These are phyloP conservation scores for Sclerotinia glacialis DNA, from an alignment of 2,329 filamentous ascomycete species.

Conservation along the genomic window DNA sequence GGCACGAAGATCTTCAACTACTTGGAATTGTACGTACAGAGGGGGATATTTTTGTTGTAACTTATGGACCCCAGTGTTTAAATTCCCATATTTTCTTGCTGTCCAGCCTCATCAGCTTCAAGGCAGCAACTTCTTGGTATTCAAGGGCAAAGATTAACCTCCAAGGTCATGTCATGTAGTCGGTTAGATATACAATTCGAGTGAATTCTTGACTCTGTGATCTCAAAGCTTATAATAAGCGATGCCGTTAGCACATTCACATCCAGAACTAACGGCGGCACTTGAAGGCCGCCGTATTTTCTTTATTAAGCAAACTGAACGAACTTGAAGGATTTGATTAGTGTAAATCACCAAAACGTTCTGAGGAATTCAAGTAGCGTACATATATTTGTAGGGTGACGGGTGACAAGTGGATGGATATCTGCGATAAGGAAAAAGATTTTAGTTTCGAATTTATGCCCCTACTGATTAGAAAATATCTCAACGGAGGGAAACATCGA, in stretches of 20 bases:
- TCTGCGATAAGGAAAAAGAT: conserved; percentile 9
- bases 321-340: background rate
- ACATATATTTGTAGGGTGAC: background rate
- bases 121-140: background rate
- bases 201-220: conserved; percentile 5
- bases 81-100: conserved; percentile 1
- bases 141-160: background rate
- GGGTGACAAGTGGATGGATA: conserved; percentile 2
- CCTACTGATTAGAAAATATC: background rate
- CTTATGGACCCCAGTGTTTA: conserved; percentile 9
- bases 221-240: conserved; percentile 11
- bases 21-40: conserved; percentile 11
- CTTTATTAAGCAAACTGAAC: background rate
- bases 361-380: background rate
- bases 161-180: conserved; percentile 4
- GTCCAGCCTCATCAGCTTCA: background rate
- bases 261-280: conserved; percentile 10
- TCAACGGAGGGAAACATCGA: background rate
- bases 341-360: background rate
- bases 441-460: background rate
- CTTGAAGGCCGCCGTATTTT: conserved; percentile 3
- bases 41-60: background rate
- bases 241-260: conserved; percentile 5
- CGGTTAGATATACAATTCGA: conserved; percentile 2
- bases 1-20: conserved; percentile 3